These are phyloP conservation scores for Ruellia speciosa DNA, from an alignment of 305 asterid genomes.

Conservation along the genomic window DNA sequence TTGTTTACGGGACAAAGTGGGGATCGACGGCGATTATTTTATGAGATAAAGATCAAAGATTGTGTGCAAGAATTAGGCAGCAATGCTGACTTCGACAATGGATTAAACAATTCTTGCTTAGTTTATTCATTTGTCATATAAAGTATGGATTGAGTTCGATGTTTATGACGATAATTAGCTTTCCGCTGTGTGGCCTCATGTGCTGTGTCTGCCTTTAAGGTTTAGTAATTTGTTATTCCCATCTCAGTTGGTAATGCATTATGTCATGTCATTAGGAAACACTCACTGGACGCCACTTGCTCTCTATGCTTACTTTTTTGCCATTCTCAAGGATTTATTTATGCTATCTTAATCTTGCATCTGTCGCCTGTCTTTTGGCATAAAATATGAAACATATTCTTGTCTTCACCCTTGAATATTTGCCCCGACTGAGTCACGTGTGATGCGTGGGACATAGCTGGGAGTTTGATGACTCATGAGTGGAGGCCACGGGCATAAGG, in stretches of 20 bases:
- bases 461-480: too few relatives aligned
- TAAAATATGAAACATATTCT: not conserved
- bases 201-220: not conserved
- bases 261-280: constrained; percentile 5
- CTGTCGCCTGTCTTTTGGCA: not conserved
- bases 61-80: too few relatives aligned
- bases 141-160: not conserved
- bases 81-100: too few relatives aligned
- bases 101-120: too few relatives aligned
- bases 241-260: not conserved
- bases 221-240: not conserved
- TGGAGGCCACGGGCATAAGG: too few relatives aligned
- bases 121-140: too few relatives aligned
- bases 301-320: not conserved
- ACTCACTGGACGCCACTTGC: not conserved
- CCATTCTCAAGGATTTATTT: not conserved
- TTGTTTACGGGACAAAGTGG: too few relatives aligned
- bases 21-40: too few relatives aligned
- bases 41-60: too few relatives aligned
- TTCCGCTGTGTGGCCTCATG: not conserved
- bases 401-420: not conserved
- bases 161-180: not conserved
- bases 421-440: too few relatives aligned
- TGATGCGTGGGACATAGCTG: too few relatives aligned
- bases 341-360: not conserved